Evolutionary conservation across 1,284 basidiomycete species (phyloP), one percentile per base, ranked within the genome.

Genomic region (Vanrija sp.): DNA sequence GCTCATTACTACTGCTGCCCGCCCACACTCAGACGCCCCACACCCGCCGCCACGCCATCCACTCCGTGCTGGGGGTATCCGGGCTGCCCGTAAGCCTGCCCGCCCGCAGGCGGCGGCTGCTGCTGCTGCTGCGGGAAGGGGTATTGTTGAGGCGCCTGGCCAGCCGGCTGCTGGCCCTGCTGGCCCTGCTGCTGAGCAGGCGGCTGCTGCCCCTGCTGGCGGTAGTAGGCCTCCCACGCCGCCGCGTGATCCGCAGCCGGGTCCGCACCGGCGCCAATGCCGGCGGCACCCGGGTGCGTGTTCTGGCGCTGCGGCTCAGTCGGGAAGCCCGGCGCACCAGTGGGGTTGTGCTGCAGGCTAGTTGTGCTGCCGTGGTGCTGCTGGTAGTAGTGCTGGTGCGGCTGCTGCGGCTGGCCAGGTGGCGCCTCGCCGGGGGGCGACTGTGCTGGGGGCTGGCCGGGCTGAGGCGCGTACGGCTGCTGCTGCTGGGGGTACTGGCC

Each of bases 221-320:
- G 63, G 60, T 75, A 75, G 52, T 74, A 76, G 12, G 70, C 72
- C 27, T 72, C 69, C 75, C 75, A 77, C 7, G 72, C 72, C 5
- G 71, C 70, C 19, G 62, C 60, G 44, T 72, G 62, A 35, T 68
- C 63, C 14, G 63, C 62, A 20, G 70, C 61, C 20, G 62, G 54
- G 47, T 67, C 63, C n/a, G 48, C 57, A 7, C 60, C 68, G 0
- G 69, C 62, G 31, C 68, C 68, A 20, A 67, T 49, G 9, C 71
- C 68, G 14, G 67, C 67, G 14, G 59, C 61, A 4, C 70, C 70
- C 15, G 72, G 66, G 43, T 64, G 59, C 9, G 68, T 68, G 37
- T 45, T 41, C 15, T 66, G 61, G 31, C 66, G 58, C 36, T 47
- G 50, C 42, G 64, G 63, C 16, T 45, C 47, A 6, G 47, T 39